A percentile compares a stretch with the other conserved stretches of the same genome.
Conservation (phyloP, 2,329 filamentous ascomycete genomes). For the Fusarium verrucosum region DNA sequence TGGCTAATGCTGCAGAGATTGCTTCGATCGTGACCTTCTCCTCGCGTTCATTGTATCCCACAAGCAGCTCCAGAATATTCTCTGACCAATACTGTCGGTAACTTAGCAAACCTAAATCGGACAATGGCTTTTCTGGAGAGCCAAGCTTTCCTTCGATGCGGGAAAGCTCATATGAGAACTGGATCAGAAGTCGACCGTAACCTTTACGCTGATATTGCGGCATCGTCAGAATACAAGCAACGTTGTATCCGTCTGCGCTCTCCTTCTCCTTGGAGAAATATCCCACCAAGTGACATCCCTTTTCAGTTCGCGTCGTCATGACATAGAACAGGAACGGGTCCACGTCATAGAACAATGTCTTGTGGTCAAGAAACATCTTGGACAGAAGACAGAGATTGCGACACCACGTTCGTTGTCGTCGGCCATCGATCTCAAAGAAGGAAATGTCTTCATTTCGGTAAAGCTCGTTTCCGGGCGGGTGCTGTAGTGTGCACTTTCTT, state of each 20-base stretch:
- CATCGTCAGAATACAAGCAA: conserved; percentile 95
- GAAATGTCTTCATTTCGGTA: conserved; percentile 94
- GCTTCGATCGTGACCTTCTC: conserved; percentile 86
- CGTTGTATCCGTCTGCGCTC: conserved; percentile 94
- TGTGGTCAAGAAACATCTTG: conserved; percentile 97
- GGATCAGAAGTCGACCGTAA: conserved; percentile 91
- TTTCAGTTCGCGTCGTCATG: conserved; percentile 89
- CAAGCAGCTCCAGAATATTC: conserved; percentile 86
- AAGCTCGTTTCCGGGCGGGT: conserved; percentile 97
- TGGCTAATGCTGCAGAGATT: conserved; percentile 80
- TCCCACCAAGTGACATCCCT: conserved; percentile 95
- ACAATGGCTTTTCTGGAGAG: conserved; percentile 95
- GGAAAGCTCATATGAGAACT: conserved; percentile 96
- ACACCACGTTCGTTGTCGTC: conserved; percentile 94
- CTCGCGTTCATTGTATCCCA: conserved; percentile 73
- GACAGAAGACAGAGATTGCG: conserved; percentile 93
- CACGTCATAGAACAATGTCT: conserved; percentile 99
- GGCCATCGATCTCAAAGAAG: conserved; percentile 97
- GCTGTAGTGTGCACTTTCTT: conserved; percentile 86
- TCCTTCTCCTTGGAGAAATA: conserved; percentile 99
- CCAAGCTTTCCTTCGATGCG: conserved; percentile 95
- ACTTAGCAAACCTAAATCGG: conserved; percentile 89
- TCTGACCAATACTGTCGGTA: conserved; percentile 99
- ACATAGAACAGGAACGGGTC: conserved; percentile 99
- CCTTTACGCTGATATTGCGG: conserved; percentile 97